Base-by-base conservation (phyloP, 805 yeast species). In the Metschnikowia peoriensis region DNA sequence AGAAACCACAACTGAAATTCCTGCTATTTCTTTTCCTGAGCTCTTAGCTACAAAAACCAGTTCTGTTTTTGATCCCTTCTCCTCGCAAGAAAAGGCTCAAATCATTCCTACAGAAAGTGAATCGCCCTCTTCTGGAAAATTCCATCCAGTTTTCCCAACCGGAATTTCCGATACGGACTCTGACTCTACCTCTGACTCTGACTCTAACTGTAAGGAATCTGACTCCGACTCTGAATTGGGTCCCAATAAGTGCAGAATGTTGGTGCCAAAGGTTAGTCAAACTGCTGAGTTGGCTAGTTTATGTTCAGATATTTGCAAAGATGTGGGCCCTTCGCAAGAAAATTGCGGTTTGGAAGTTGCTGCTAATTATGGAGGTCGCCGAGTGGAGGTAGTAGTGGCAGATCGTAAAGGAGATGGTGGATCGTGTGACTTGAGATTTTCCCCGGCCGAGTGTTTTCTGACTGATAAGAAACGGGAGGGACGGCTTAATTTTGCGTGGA, bases 341-440 rank as follows among this genome's bases (percentile, higher is more conserved):
- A 69, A 72, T 60, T 82, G 86, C 66, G 86, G 85, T 48, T 76
- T 73, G 66, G 64, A 73, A 61, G 78, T 82, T 59, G 68, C 65
- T 45, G 80, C 81, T 38, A 61, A 61, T 60, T 76, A 75, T 60
- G 67, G 67, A 50, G 83, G 80, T 44, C 78, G 78, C 62, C 67
- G 82, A 12, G 85, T 81, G 51, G 73, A 71, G 44, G 87, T 83
- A 46, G 77, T 78, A n/a, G 83, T 83, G 46, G 79, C 74, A 38
- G 88, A 83, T 66, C 69, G 77, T 54, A 83, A 87, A 68, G 78
- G 71, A 48, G 84, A 87, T 61, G 55, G 64, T 16, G 46, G 46
- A 16, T 61, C 66, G 47, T 64, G 78, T 51, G 80, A 76, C 59
- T 76, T 83, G 52, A 87, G 83, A 58, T 72, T 84, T 52, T 79